Evolutionary conservation across 371 early-diverging fungal genomes (phyloP).

Genomic region (Mucor racemosus): DNA sequence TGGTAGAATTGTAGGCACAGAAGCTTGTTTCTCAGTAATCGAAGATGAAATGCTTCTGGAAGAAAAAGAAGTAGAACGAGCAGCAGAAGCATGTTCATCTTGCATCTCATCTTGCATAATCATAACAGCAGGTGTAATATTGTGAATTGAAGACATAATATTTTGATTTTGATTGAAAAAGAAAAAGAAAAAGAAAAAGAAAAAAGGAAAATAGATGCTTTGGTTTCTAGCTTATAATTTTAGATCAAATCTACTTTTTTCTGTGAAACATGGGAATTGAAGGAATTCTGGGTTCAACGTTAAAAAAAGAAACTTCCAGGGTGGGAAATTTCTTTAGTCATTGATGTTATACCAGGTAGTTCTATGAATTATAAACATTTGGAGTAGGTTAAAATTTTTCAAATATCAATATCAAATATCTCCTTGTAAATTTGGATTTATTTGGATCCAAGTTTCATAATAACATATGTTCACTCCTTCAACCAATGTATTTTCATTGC

Average conservation of each 20-base stretch:
- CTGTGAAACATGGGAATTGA: not conserved
- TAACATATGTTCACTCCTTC: no score
- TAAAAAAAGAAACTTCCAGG: not conserved
- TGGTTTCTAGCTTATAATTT: not conserved
- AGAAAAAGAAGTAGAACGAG: not conserved
- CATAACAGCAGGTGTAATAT: not conserved
- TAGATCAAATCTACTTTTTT: not conserved
- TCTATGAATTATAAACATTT: no score
- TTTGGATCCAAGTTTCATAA: no score
- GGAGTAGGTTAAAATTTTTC: no score
- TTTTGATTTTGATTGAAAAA: not conserved
- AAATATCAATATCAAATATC: no score
- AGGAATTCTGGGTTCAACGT: not conserved
- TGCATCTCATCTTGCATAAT: not conserved
- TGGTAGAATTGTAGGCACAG: not conserved
- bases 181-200: not conserved
- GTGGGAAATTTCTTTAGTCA: no score
- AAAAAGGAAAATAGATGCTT: not conserved
- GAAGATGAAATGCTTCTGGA: not conserved
- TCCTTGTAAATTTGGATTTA: no score
- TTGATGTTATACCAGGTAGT: not conserved
- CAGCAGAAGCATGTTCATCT: not conserved
- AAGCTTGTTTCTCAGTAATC: not conserved
- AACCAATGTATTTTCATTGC: no score
- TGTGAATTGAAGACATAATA: not conserved